Evolutionary conservation across 495 filamentous ascomycete species (phyloP).

Genomic region (Podospora didyma): DNA sequence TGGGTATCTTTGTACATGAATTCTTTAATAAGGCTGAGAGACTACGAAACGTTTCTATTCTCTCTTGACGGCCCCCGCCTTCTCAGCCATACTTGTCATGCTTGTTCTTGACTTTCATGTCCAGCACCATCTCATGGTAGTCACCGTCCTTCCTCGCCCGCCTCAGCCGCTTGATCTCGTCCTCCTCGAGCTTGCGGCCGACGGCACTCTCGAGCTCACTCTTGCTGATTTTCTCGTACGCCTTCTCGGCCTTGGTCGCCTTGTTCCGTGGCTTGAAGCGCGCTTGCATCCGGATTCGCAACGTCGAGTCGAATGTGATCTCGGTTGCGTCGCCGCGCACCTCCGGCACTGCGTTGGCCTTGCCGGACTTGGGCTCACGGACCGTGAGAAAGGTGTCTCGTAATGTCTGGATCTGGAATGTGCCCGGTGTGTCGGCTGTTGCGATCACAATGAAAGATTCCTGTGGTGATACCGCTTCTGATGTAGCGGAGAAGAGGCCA

Average conservation of each 20-base stretch:
- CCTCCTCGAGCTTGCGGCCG: slow-evolving; percentile 71
- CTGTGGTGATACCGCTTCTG: slow-evolving; percentile 74
- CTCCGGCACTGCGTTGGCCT: slow-evolving; percentile 44
- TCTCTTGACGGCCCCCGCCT: too few species aligned
- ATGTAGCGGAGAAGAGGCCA: slow-evolving; percentile 70
- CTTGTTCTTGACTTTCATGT: slow-evolving; percentile 90
- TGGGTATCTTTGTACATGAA: not conserved
- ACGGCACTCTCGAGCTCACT: slow-evolving; percentile 83
- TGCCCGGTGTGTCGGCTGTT: slow-evolving; percentile 57
- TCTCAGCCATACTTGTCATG: slow-evolving; percentile 79
- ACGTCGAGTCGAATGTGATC: slow-evolving; percentile 68
- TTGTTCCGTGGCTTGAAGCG: slow-evolving; percentile 71
- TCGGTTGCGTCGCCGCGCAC: slow-evolving; percentile 75
- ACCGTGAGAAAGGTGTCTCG: slow-evolving; percentile 58
- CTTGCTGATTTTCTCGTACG: slow-evolving; percentile 75
- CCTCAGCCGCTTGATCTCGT: slow-evolving; percentile 80
- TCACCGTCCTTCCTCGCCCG: slow-evolving; percentile 79
- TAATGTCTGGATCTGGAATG: slow-evolving; percentile 65
- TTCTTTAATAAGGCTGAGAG: not conserved
- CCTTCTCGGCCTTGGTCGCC: slow-evolving; percentile 73
- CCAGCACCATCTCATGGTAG: slow-evolving; percentile 83
- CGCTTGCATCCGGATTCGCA: slow-evolving; percentile 90
- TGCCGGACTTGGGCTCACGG: slow-evolving; percentile 38
- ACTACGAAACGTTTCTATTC: not conserved
- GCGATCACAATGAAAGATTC: slow-evolving; percentile 76